Evolutionary conservation across 106 monocot genomes (phyloP).

Genomic region (Dactylorhiza incarnata): DNA sequence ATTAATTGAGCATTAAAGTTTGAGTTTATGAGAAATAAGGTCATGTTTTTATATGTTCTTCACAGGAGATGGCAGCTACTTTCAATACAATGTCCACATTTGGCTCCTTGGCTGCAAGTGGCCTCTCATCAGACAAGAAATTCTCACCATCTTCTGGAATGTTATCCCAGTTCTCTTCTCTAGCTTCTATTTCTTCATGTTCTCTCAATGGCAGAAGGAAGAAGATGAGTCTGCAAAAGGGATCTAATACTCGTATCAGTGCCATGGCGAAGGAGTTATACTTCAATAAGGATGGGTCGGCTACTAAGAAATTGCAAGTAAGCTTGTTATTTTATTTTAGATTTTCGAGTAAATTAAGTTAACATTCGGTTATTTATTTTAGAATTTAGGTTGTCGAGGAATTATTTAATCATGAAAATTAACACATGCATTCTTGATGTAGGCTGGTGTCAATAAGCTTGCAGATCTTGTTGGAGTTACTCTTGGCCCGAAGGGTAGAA

Average conservation of each 20-base stretch:
- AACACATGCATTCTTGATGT: conserved; percentile 9
- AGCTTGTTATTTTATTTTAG: background rate
- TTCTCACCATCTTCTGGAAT: conserved; percentile 12
- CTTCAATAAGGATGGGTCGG: conserved; percentile 95
- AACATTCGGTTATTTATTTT: background rate
- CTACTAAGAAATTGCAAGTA: conserved; percentile 86
- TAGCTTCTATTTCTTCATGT: conserved; percentile 13
- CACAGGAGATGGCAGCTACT: conserved; percentile 55
- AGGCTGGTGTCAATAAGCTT: conserved; percentile 95
- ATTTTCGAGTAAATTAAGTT: background rate
- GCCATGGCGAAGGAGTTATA: conserved; percentile 93
- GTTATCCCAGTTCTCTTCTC: conserved; percentile 21
- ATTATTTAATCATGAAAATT: no score
- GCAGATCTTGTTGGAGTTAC: conserved; percentile 98
- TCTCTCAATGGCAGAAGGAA: conserved; percentile 24
- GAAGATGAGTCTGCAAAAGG: conserved; percentile 33
- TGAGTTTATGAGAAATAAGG: background rate
- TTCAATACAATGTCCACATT: conserved; percentile 42
- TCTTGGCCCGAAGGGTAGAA: conserved; percentile 94
- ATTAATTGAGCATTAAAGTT: background rate
- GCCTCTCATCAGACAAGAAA: conserved; percentile 32
- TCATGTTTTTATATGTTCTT: background rate
- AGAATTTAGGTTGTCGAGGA: no score
- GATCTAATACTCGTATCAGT: conserved; percentile 27
- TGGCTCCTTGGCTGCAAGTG: conserved; percentile 40